Conservation (phyloP, 257 asterid genomes). For the Paraleonurus japonicus region DNA sequence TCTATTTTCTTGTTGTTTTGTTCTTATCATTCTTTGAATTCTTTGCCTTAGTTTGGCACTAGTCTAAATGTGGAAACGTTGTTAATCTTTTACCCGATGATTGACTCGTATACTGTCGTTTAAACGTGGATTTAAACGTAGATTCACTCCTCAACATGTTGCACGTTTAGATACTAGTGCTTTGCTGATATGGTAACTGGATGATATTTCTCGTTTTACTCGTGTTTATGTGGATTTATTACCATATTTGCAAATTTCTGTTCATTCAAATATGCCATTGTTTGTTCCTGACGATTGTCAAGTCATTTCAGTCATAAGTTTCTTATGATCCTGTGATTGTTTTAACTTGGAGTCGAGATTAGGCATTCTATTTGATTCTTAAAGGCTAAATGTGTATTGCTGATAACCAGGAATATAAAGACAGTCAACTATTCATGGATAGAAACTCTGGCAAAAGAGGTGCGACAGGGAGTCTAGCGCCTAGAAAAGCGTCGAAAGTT, state of each 20-base stretch:
- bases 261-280: background rate
- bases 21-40: background rate
- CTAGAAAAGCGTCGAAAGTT: conserved; percentile 39
- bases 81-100: background rate
- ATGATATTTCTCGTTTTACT: background rate
- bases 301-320: background rate
- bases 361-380: background rate
- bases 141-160: background rate
- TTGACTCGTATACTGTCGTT: background rate
- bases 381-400: conserved; percentile 9
- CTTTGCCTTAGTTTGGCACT: background rate
- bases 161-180: background rate
- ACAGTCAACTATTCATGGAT: conserved; percentile 40
- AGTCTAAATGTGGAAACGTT: background rate
- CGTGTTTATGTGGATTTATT: background rate
- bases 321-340: background rate
- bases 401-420: conserved; percentile 26
- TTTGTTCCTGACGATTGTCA: background rate
- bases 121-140: background rate
- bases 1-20: background rate
- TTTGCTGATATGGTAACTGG: background rate
- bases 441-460: conserved; percentile 46
- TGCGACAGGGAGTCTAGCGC: conserved; percentile 28
- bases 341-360: background rate
- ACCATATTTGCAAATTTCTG: background rate